phyloP scores from a whole-genome alignment of 1,284 basidiomycete genomes.

The Sanghuangporus baumii region DNA sequence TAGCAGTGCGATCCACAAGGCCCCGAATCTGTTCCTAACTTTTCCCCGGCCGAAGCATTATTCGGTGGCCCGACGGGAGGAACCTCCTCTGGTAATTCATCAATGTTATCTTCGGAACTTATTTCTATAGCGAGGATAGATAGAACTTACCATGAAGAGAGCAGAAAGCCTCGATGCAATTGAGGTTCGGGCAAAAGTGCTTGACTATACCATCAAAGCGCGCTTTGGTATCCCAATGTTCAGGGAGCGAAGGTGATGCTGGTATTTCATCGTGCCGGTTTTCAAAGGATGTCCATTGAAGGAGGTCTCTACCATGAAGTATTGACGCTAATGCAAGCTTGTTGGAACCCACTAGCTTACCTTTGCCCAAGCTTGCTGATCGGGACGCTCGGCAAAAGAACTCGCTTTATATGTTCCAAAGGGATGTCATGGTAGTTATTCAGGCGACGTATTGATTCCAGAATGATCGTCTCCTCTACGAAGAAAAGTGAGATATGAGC shows the following conservation, averaged over 20 bases:
- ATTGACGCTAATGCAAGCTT: background rate
- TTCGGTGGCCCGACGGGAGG: background rate
- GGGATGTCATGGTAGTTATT: slow-evolving; percentile 30
- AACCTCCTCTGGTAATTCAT: background rate
- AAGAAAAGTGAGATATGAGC: slow-evolving; percentile 9
- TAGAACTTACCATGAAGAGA: slow-evolving; percentile 35
- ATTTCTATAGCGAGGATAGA: background rate
- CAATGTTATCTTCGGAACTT: background rate
- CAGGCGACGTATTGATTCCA: slow-evolving; percentile 40
- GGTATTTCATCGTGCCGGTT: slow-evolving; percentile 8
- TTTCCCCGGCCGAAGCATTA: background rate
- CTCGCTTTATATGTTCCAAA: slow-evolving; percentile 38
- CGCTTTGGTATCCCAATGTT: slow-evolving; percentile 22
- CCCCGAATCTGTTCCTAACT: background rate
- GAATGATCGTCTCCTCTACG: slow-evolving; percentile 41
- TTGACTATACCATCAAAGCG: slow-evolving; percentile 33
- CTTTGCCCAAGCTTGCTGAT: slow-evolving; percentile 33
- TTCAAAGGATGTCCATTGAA: slow-evolving; percentile 17
- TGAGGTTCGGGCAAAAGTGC: slow-evolving; percentile 49
- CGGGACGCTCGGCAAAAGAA: slow-evolving; percentile 34
- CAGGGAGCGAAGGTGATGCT: background rate
- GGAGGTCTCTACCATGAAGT: slow-evolving; percentile 13
- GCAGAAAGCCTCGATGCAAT: slow-evolving; percentile 48
- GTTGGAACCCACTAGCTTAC: background rate
- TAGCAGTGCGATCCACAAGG: slow-evolving; percentile 20